A percentile compares a stretch with the other conserved stretches of the same genome.
These are phyloP conservation scores for Cymbopogon citratus DNA, from an alignment of 176 grass and related monocot genomes.

Conservation along the genomic window DNA sequence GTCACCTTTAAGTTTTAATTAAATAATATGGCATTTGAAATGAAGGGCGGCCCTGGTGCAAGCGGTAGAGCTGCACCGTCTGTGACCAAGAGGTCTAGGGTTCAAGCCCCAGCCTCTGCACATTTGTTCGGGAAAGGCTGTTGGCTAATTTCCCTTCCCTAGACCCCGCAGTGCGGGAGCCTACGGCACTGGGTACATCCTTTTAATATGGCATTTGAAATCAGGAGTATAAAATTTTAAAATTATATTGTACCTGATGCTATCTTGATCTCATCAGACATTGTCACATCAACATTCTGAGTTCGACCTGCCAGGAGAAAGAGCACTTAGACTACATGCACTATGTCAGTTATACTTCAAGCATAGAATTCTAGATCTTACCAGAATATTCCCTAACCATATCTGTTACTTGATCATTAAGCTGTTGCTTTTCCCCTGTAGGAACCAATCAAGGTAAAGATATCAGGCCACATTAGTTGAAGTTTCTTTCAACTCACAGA, in stretches of 20 bases:
- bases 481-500: not conserved
- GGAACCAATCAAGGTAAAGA: not conserved
- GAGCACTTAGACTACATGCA: slow-evolving; percentile 3
- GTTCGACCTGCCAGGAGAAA: slow-evolving; percentile 21
- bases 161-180: no score
- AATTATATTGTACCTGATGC: slow-evolving; percentile 21
- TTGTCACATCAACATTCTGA: not conserved
- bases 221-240: not conserved
- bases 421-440: not conserved
- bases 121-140: no score
- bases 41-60: no score
- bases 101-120: no score
- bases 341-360: not conserved
- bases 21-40: not conserved
- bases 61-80: no score
- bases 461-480: not conserved
- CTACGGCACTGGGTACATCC: no score
- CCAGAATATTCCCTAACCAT: not conserved
- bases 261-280: slow-evolving; percentile 17
- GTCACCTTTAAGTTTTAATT: not conserved
- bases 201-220: not conserved
- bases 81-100: no score
- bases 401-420: slow-evolving; percentile 16
- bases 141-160: no score
- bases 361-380: slow-evolving; percentile 15